Conservation (phyloP, 176 grass and related monocot species). For the Triticum monococcum region DNA sequence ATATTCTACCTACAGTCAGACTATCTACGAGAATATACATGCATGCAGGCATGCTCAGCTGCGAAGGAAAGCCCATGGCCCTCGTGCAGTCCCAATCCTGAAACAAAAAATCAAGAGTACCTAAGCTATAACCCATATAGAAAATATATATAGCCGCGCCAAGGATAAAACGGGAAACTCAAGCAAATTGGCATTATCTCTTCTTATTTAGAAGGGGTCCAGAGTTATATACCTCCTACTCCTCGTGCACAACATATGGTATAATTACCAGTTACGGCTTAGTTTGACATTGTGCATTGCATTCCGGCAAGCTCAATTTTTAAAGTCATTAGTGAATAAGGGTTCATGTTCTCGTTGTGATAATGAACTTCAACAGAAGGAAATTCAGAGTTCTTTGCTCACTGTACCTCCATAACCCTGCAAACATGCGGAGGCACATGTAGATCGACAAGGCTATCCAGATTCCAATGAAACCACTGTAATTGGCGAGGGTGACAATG, state of each 20-base stretch:
- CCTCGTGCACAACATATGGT: not conserved
- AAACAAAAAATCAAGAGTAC: not conserved
- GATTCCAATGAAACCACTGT: conserved; percentile 71
- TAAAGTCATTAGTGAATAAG: not conserved
- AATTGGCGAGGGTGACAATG: conserved; percentile 48
- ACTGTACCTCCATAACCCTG: conserved; percentile 79
- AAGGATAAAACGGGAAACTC: not conserved
- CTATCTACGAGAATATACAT: not conserved
- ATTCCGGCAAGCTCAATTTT: not conserved
- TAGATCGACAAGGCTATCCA: conserved; percentile 83
- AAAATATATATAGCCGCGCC: not conserved
- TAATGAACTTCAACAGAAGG: not conserved
- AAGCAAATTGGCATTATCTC: not conserved
- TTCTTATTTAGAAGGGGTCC: not conserved
- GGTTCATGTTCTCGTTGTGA: not conserved
- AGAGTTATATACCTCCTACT: not conserved
- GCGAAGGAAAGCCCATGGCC: conserved; percentile 44
- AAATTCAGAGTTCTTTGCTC: not conserved
- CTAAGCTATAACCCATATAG: not conserved
- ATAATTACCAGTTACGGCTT: not conserved
- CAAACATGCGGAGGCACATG: conserved; percentile 75
- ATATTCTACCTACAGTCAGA: not conserved
- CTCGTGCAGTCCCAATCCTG: conserved; percentile 47
- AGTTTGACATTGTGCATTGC: not conserved
- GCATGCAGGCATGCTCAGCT: not conserved